A percentile compares a stretch with the other conserved stretches of the same genome.
Conservation (phyloP, 2,329 filamentous ascomycete genomes). For the Aspergillus felis region DNA sequence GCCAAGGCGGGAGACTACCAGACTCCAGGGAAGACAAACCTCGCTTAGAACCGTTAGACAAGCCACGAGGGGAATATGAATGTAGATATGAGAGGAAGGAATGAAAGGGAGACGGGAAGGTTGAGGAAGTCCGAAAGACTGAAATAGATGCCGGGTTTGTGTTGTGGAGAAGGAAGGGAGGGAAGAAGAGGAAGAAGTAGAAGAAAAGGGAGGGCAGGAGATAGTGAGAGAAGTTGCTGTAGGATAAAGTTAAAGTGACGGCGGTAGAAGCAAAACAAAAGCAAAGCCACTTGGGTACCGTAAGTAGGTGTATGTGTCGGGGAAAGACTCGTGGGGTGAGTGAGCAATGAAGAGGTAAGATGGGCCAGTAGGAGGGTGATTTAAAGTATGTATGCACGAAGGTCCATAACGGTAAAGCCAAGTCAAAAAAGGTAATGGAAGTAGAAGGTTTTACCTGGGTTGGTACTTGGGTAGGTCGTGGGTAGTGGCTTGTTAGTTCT, state of each 20-base stretch:
- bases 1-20: not conserved
- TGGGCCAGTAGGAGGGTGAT: not conserved
- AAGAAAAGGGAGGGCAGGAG: slow-evolving; percentile 16
- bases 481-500: not conserved
- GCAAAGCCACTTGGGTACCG: not conserved
- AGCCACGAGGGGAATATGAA: slow-evolving; percentile 9
- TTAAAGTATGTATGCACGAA: not conserved
- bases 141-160: slow-evolving; percentile 15
- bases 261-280: not conserved
- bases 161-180: slow-evolving; percentile 17
- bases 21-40: slow-evolving; percentile 1
- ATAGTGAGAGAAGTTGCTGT: slow-evolving; percentile 2
- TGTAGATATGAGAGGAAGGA: slow-evolving; percentile 9
- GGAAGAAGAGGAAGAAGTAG: slow-evolving; percentile 22
- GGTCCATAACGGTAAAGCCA: not conserved
- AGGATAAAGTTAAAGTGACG: slow-evolving; percentile 2
- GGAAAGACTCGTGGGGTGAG: not conserved
- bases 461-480: not conserved
- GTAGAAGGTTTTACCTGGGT: not conserved
- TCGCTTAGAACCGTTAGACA: slow-evolving; percentile 4
- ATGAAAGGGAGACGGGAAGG: slow-evolving; percentile 9
- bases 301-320: not conserved
- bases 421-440: slow-evolving; percentile 1
- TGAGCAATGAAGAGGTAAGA: not conserved
- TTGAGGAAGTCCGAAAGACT: slow-evolving; percentile 7